Conservation (phyloP, 2,329 filamentous ascomycete genomes). For the Arthrocladium fulminans region DNA sequence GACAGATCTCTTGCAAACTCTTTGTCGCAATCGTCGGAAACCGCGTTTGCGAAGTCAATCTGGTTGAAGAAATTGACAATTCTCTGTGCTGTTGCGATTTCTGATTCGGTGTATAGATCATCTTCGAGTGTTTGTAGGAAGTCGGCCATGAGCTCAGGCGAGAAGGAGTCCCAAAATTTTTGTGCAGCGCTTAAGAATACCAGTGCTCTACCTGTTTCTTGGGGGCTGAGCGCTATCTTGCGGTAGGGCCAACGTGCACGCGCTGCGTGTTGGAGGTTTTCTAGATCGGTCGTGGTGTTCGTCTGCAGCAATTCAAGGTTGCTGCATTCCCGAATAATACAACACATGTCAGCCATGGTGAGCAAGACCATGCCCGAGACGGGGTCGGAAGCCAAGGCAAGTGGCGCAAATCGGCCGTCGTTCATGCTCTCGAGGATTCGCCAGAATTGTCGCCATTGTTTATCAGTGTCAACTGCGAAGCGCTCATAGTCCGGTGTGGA, state of each 20-base stretch:
- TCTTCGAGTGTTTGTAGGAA: slow-evolving; percentile 59
- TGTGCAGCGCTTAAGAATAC: slow-evolving; percentile 61
- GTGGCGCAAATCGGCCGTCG: slow-evolving; percentile 70
- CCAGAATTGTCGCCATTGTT: slow-evolving; percentile 86
- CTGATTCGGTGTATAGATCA: slow-evolving; percentile 66
- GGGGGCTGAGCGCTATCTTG: slow-evolving; percentile 40
- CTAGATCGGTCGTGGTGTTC: slow-evolving; percentile 46
- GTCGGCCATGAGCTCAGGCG: slow-evolving; percentile 58
- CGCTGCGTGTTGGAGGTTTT: slow-evolving; percentile 26
- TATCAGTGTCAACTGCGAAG: slow-evolving; percentile 64
- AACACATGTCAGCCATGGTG: slow-evolving; percentile 70
- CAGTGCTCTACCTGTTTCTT: slow-evolving; percentile 45
- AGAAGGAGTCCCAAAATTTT: slow-evolving; percentile 61
- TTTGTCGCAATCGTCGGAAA: slow-evolving; percentile 72
- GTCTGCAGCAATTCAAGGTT: slow-evolving; percentile 64
- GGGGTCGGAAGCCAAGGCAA: slow-evolving; percentile 67
- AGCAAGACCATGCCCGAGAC: slow-evolving; percentile 70
- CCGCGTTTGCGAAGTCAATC: slow-evolving; percentile 66
- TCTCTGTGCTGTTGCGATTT: slow-evolving; percentile 60
- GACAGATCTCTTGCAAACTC: slow-evolving; percentile 62
- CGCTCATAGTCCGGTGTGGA: slow-evolving; percentile 65
- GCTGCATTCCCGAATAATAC: slow-evolving; percentile 71
- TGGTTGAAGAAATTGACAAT: slow-evolving; percentile 72
- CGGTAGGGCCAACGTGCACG: slow-evolving; percentile 34
- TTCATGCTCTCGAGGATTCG: slow-evolving; percentile 78